phyloP scores from a whole-genome alignment of 2,329 filamentous ascomycete species.

The Neoarthrinium moseri region DNA sequence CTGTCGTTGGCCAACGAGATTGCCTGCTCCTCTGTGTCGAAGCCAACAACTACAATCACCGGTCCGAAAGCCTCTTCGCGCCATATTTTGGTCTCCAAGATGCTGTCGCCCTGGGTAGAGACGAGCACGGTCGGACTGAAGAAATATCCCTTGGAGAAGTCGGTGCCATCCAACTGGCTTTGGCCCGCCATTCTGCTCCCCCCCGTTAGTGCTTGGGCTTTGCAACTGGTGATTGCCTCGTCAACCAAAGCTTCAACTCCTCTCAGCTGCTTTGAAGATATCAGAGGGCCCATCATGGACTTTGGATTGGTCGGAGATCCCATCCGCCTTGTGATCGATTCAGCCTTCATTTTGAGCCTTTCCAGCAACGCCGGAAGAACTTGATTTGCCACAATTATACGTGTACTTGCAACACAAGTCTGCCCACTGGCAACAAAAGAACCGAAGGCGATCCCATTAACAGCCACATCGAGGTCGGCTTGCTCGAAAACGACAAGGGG shows the following conservation, averaged over 20 bases:
- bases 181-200: constrained; percentile 45
- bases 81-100: constrained; percentile 72
- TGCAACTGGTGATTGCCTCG: constrained; percentile 57
- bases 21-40: constrained; percentile 71
- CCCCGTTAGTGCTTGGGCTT: constrained; percentile 37
- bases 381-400: constrained; percentile 70
- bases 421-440: constrained; percentile 56
- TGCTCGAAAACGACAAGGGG: constrained; percentile 67
- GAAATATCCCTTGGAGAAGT: constrained; percentile 65
- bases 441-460: constrained; percentile 66
- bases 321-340: constrained; percentile 52
- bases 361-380: constrained; percentile 65
- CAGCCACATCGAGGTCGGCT: constrained; percentile 63
- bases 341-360: constrained; percentile 62
- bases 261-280: constrained; percentile 61
- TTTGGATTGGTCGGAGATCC: constrained; percentile 54
- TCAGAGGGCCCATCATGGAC: constrained; percentile 64
- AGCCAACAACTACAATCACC: constrained; percentile 72
- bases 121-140: constrained; percentile 75
- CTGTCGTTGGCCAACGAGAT: constrained; percentile 70
- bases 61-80: constrained; percentile 83
- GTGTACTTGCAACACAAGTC: constrained; percentile 67
- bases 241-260: constrained; percentile 66
- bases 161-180: constrained; percentile 48
- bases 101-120: constrained; percentile 49